phyloP scores from a whole-genome alignment of 768 basidiomycete species.

The Punctularia strigosozonata region DNA sequence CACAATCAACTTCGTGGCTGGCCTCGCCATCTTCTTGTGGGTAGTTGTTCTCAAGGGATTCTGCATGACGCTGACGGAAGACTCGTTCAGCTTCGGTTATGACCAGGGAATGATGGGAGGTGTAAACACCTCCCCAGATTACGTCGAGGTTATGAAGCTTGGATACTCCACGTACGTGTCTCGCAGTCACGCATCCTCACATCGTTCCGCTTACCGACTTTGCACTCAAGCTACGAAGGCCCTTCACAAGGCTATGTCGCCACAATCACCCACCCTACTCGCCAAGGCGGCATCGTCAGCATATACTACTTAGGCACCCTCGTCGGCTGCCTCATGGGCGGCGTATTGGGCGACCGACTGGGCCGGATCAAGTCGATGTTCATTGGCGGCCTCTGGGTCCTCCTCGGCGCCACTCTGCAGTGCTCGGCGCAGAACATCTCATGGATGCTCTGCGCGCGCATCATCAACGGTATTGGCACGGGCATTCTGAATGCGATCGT shows the following conservation, averaged over 20 bases:
- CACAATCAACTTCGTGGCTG: constrained; percentile 14
- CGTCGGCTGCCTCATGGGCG: constrained; percentile 27
- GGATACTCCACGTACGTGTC: constrained; percentile 22
- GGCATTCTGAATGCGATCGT: constrained; percentile 32
- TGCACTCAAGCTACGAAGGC: constrained; percentile 19
- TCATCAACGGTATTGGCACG: constrained; percentile 33
- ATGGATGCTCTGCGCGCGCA: constrained; percentile 33
- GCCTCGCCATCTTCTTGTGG: constrained; percentile 22
- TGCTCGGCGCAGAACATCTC: constrained; percentile 29
- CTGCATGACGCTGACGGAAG: background rate
- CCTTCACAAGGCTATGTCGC: constrained; percentile 29
- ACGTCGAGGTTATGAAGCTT: constrained; percentile 27
- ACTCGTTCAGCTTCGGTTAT: constrained; percentile 28
- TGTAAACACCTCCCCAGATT: constrained; percentile 33
- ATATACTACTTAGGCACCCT: constrained; percentile 34
- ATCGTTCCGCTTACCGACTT: background rate
- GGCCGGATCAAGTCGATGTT: constrained; percentile 29
- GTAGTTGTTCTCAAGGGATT: constrained; percentile 4
- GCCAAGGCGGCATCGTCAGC: constrained; percentile 33
- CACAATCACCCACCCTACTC: constrained; percentile 29
- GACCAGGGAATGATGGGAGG: constrained; percentile 38
- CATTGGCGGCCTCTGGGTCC: constrained; percentile 27
- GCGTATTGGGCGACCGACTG: constrained; percentile 27
- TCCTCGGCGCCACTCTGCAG: constrained; percentile 29
- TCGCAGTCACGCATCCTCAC: background rate